Evolutionary conservation across 805 yeast genomes (phyloP), one percentile per base, ranked within the genome.

Genomic region (Tetrapisispora fleetii): DNA sequence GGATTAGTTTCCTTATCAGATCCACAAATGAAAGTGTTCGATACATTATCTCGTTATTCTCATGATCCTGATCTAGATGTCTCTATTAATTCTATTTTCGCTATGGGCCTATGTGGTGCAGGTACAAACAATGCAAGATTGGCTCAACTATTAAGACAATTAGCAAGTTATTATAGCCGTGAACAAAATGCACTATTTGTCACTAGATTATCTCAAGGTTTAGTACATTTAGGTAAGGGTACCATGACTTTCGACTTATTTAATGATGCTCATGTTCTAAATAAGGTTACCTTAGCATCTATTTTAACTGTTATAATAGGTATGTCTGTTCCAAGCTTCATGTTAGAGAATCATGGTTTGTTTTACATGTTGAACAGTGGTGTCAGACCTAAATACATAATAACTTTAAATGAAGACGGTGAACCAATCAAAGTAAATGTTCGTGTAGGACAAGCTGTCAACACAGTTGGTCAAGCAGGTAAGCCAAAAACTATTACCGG

Each of bases 401-500:
- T 93, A 36, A 91, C 99, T 0, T 86, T 93, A 42, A 95, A 91
- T 66, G 96, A 90, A 65, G 80, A 84, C 28, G 78, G 91, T 66
- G 80, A 89, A 57, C 96, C 96, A 36, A 71, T 93, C 53, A 91
- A 91, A 73, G 98, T 93, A 10, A 91, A 88, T 56, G 99, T 93
- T 10, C 79, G 99, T 63, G 98, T 93, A 30, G 99, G 99, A 53
- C 97, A 91, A 70, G 98, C 99, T 7, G 98, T 93, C 28, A 99
- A 93, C 65, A 88, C 90, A 37, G 98, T 93, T 53, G 99, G 99
- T 33, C 98, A 91, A 67, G 99, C 98, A 0, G 99, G 99, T 71
- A 88, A 87, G 58, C 99, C 99, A 44, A 93, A 93, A 74, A 90
- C 97, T 13, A 93, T 93, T 43, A 93, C 99, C 4, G 99, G 99